Base-by-base conservation (phyloP, 164 flowering plant genomes). In the Aristolochia contorta region DNA sequence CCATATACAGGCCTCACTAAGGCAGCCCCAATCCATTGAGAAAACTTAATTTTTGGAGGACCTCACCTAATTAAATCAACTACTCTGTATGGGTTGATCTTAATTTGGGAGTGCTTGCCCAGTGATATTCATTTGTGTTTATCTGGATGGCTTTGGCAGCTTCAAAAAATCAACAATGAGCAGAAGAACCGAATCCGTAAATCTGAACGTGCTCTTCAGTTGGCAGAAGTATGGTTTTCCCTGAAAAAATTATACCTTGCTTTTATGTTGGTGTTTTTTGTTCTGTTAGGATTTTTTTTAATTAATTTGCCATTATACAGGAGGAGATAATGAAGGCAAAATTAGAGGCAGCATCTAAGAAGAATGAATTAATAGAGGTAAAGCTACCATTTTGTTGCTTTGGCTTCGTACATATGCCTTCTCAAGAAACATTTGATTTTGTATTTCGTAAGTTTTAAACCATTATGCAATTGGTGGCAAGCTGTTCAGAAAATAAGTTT, bases 191-290 rank as follows among this genome's bases (percentile, higher is more conserved):
- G 70, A 75, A 75, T 88, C 48, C 78, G 77, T 43, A 90, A 87
- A 80, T 81, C 89, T 58, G 92, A 93, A 58, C 87, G 91, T 20
- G 98, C 98, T 65, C 91, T 86, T 69, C 80, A 73, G 69, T 75
- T 78, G 30, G 92, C 97, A 46, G 97, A 93, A 87, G 98, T 86
- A 67, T 19, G 27, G 6, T 62, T 54, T 30, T 63, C 20, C 52
- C 1, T 13, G 12, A 3, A 53, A 23, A 22, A 22, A 22, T 6
- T 9, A 47, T 3, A 20, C 13, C 30, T 33, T 25, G 12, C n/a
- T 22, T 56, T 10, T 4, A 52, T 12, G 27, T 19, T 20, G 24
- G 46, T 41, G 9, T 37, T 37, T n/a, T 37, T 37, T 37, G 43
- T 37, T 37, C 43, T 37, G 43, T 37, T 8, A 1, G 7, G 0